These are phyloP conservation scores for Ensete ventricosum DNA, from an alignment of 176 grass and related monocot genomes.

Conservation along the genomic window DNA sequence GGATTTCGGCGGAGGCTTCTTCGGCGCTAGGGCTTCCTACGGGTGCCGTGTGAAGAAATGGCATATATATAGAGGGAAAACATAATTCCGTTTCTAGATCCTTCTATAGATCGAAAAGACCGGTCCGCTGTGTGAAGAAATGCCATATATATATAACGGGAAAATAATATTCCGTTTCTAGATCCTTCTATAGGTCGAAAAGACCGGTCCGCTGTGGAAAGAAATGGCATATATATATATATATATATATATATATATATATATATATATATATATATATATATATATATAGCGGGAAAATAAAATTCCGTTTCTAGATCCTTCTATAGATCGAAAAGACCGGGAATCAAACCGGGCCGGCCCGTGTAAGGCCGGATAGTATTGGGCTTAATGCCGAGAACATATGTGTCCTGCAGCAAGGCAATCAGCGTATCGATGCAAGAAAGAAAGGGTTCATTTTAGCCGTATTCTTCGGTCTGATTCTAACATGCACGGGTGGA, in stretches of 20 bases:
- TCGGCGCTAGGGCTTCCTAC: not conserved
- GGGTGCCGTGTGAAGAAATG: not conserved
- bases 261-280: not conserved
- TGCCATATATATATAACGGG: not conserved
- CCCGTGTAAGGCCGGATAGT: no score
- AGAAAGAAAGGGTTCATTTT: no score
- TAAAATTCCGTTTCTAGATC: slow-evolving; percentile 14
- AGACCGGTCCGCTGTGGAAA: not conserved
- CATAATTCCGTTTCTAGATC: slow-evolving; percentile 39
- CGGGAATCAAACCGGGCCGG: not conserved
- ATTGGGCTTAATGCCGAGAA: no score
- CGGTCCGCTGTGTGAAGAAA: not conserved
- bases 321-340: slow-evolving; percentile 14
- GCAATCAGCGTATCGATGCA: no score
- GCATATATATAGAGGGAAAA: slow-evolving; percentile 21
- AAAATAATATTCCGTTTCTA: slow-evolving; percentile 21
- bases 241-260: no score
- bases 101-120: slow-evolving; percentile 30
- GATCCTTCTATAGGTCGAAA: slow-evolving; percentile 44
- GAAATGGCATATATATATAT: slow-evolving; percentile 6
- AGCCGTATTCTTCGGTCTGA: no score
- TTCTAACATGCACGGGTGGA: no score
- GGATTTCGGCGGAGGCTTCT: not conserved
- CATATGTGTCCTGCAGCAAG: no score
- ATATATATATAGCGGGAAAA: not conserved